These are phyloP conservation scores for Talaromyces ruber DNA, from an alignment of 495 filamentous ascomycete species.

Conservation along the genomic window DNA sequence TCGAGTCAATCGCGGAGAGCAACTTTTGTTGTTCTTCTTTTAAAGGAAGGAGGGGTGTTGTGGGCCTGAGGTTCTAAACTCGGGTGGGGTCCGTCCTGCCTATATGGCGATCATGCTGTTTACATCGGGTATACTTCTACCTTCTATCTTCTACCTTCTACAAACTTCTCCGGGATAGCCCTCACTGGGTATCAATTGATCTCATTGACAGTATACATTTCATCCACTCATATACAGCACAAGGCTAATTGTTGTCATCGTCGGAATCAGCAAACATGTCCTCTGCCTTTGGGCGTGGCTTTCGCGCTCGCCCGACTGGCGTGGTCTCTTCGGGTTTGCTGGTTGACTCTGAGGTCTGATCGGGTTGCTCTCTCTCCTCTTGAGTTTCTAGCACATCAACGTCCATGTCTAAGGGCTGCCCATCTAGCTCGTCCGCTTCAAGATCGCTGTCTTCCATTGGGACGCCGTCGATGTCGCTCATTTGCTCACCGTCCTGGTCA, in stretches of 20 bases:
- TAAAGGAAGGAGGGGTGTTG: constrained; percentile 2
- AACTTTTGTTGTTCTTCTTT: constrained; percentile 1
- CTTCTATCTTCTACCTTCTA: neutral
- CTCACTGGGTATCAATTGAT: neutral
- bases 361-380: constrained; percentile 7
- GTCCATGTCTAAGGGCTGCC: constrained; percentile 44
- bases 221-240: neutral
- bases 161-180: neutral
- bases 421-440: constrained; percentile 42
- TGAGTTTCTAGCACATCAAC: constrained; percentile 31
- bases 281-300: constrained; percentile 70
- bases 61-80: constrained; percentile 1
- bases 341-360: constrained; percentile 14
- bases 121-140: neutral
- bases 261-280: constrained; percentile 87
- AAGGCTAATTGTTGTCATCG: neutral
- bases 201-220: neutral
- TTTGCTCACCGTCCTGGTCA: constrained; percentile 26
- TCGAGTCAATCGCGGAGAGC: neutral
- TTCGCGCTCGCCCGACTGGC: constrained; percentile 20
- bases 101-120: neutral
- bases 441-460: constrained; percentile 48
- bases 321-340: constrained; percentile 13
- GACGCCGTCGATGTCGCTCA: constrained; percentile 42
- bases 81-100: neutral